Base-by-base conservation (phyloP, 1,284 basidiomycete species). In the Trichosporon sp. region DNA sequence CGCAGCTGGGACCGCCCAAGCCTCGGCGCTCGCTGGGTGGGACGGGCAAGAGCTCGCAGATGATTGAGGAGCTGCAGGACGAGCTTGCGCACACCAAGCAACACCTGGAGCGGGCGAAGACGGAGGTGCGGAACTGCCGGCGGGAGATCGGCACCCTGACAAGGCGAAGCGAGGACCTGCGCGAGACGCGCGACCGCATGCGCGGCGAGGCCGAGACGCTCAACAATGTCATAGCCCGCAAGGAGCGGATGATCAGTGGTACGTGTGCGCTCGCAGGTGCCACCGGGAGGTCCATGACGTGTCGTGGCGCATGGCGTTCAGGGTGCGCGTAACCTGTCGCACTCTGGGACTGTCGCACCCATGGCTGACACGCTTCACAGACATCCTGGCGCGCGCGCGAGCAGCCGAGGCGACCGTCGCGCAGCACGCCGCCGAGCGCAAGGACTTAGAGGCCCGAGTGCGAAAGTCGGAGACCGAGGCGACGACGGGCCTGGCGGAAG, bases 171-270 rank as follows among this genome's bases (percentile, higher is more conserved):
- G 82, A 82, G 62, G 81, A 82, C 71, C 72, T 82, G 34, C 78
- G 80, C 63, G 81, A 83, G 66, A 81, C 80, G 2, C 76, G 77
- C 62, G 81, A 81, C 42, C 71, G 82, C 51, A 78, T 80, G 75
- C 70, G 80, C n/a, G 72, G 74, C 15, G 80, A 83, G 68, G 75
- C 75, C 34, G 81, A 83, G 32, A 74, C 78, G 1, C 66, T 81
- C 62, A 78, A 81, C 65, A 81, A 81, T 56, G 77, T 82, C 23
- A 79, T 83, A 29, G 70, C 74, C 2, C 68, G 82, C 32, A 81
- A 81, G 64, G 81, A 83, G 68, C 73, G 81, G 0, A 68, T 82
- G 27, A 70, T 82, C 15, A 74, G 78, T 65, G 81, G 81, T 80
- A 21, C 65, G 75, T 71, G 11, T n/a, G n/a, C n/a, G n/a, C n/a